These are phyloP conservation scores for Haplosporangium gracile DNA, from an alignment of 192 early-diverging fungal genomes.

Conservation along the genomic window DNA sequence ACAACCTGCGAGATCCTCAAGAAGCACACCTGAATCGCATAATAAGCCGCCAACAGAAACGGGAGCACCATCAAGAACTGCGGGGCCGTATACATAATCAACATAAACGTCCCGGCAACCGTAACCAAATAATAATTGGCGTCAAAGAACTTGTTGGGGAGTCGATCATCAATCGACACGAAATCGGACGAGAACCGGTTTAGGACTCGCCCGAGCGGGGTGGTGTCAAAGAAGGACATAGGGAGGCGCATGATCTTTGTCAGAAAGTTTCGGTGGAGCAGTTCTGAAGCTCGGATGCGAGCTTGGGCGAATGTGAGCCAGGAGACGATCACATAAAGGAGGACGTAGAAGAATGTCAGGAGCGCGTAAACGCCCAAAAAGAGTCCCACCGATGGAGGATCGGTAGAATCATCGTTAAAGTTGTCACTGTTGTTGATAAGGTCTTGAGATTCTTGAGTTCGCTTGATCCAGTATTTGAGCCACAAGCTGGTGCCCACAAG, in stretches of 20 bases:
- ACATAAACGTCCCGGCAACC: conserved; percentile 28
- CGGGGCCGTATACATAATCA: conserved; percentile 38
- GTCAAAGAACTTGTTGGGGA: conserved; percentile 34
- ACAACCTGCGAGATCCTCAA: conserved; percentile 72
- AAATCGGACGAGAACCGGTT: conserved; percentile 67
- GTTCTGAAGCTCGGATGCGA: conserved; percentile 70
- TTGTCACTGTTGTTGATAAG: neutral
- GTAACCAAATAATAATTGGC: conserved; percentile 34
- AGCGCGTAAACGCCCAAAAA: conserved; percentile 38
- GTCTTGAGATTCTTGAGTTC: conserved; percentile 4
- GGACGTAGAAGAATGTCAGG: conserved; percentile 25
- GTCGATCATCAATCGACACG: conserved; percentile 22
- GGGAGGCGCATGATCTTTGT: conserved; percentile 72
- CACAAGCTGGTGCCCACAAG: conserved; percentile 66
- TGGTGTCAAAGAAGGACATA: conserved; percentile 75
- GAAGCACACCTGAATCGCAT: conserved; percentile 61
- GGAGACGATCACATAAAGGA: conserved; percentile 13
- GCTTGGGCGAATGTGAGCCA: conserved; percentile 28
- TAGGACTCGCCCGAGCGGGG: conserved; percentile 74
- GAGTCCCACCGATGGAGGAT: conserved; percentile 9
- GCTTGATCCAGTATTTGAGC: conserved; percentile 69
- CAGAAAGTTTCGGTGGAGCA: conserved; percentile 72
- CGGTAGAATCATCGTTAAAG: neutral
- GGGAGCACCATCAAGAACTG: conserved; percentile 12
- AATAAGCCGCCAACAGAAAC: conserved; percentile 43